phyloP scores from a whole-genome alignment of 2,329 filamentous ascomycete genomes.

The Alternaria triticina region DNA sequence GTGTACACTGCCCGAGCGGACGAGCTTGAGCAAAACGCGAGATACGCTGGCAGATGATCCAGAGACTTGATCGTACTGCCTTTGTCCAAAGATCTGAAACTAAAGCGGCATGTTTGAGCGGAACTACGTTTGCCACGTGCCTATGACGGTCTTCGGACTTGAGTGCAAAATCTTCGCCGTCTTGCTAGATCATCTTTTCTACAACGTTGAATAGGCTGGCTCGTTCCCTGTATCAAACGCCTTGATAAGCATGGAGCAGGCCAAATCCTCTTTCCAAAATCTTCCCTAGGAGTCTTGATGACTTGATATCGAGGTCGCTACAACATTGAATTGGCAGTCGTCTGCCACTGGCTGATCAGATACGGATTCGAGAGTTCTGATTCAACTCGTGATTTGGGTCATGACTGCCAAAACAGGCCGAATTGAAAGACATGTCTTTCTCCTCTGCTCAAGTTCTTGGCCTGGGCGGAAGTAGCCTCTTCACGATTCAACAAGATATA shows the following conservation, averaged over 20 bases:
- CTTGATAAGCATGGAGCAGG: not conserved
- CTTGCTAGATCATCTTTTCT: not conserved
- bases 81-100: not conserved
- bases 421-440: not conserved
- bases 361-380: not conserved
- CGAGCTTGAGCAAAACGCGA: not conserved
- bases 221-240: not conserved
- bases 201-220: not conserved
- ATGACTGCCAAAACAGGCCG: not conserved
- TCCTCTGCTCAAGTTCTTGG: not conserved
- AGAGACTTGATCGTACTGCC: not conserved
- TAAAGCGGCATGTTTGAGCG: not conserved
- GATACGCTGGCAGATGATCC: not conserved
- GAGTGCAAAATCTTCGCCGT: not conserved
- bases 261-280: not conserved
- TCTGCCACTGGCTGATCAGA: not conserved
- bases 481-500: not conserved
- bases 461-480: not conserved
- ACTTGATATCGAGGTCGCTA: not conserved
- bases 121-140: not conserved
- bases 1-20: not conserved
- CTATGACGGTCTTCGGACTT: not conserved
- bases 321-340: not conserved
- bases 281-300: not conserved
- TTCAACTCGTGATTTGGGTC: not conserved